phyloP scores from a whole-genome alignment of 257 asterid genomes.

The Eustoma russellianum region DNA sequence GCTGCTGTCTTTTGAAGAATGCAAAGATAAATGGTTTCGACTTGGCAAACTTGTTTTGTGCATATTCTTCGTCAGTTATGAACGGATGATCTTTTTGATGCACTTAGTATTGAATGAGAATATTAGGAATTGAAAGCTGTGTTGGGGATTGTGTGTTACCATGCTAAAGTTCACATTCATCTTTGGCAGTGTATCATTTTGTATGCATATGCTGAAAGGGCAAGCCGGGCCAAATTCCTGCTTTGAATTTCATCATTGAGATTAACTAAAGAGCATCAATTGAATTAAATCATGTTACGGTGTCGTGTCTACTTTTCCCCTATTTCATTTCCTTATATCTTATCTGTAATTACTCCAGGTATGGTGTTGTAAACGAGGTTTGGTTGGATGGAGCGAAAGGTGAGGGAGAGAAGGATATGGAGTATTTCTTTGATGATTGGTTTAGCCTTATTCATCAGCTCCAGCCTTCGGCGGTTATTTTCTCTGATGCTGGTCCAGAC shows the following conservation, averaged over 20 bases:
- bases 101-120: too few species aligned
- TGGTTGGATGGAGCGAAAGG: conserved; percentile 95
- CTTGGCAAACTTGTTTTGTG: too few species aligned
- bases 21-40: too few species aligned
- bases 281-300: neutral
- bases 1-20: too few species aligned
- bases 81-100: too few species aligned
- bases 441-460: conserved; percentile 75
- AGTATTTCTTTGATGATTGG: conserved; percentile 86
- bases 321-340: neutral
- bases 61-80: too few species aligned
- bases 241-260: neutral
- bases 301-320: neutral
- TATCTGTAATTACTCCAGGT: conserved; percentile 30
- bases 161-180: too few species aligned
- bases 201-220: neutral
- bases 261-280: neutral
- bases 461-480: conserved; percentile 71
- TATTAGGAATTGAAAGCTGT: too few species aligned
- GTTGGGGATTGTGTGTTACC: too few species aligned
- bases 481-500: conserved; percentile 91
- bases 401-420: conserved; percentile 81
- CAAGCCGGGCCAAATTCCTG: neutral
- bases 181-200: neutral
- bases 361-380: conserved; percentile 65